Base-by-base conservation (phyloP, 495 filamentous ascomycete species). In the Tuber aestivum region DNA sequence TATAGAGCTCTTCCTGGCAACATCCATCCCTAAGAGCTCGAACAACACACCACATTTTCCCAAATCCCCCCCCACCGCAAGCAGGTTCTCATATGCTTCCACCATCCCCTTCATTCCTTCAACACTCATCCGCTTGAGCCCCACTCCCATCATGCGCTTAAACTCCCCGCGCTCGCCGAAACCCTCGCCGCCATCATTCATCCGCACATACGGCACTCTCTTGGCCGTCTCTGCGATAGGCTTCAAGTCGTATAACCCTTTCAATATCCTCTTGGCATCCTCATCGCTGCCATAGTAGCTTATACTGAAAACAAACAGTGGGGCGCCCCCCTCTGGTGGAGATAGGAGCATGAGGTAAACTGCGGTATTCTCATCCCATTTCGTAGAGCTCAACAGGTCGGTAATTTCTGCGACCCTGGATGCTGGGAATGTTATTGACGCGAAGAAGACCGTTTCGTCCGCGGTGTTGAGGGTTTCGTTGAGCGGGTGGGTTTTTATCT, bases 401-500 rank as follows among this genome's bases (percentile, higher is more conserved):
- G n/a, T 27, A 32, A 65, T 18, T 6, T 65, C 56, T 35, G 14
- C 56, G 56, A 12, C 27, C 32, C 6, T 10, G 14, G 56, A 32
- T 16, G 56, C 2, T 20, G 56, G 56, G 27, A 65, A 65, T 65
- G 56, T 65, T 12, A 65, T 5, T 0, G 27, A 32, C n/a, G 56
- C 27, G 3, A 16, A 65, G 27, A 65, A 65, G 7, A 65, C 56
- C 27, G 56, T 65, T 65, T 35, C 56, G 32, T 65, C 56, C 14
- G 14, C 12, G 56, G 56, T 32, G 32, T 65, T 65, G 16, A 65
- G 27, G 27, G 56, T 65, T 35, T 35, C 27, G 56, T 65, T 65
- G 56, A 65, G 3, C 12, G 56, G 56, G 56, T 79, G 68, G 1
- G 76, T 74, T 42, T 71, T 73, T 18, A 75, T 35, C 9, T 70